Evolutionary conservation across 352 stramenopile species (phyloP), one percentile per base, ranked within the genome.

Genomic region (Phytophthora vignae): DNA sequence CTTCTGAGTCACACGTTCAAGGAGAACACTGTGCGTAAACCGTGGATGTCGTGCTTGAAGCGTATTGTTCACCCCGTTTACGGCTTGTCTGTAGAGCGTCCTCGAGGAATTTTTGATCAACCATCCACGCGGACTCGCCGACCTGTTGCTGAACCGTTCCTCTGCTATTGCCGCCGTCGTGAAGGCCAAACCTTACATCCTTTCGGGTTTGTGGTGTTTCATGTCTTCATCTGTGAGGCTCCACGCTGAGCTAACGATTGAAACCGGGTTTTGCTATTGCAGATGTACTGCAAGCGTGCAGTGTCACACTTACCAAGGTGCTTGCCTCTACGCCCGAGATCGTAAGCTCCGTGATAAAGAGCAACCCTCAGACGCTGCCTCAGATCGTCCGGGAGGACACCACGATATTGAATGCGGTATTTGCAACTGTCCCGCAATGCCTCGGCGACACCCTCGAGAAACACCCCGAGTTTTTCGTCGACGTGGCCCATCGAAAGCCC

Each of bases 81-180:
- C 21, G 21, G 21, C 21, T 17, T 42, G 36, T 17, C 27, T 60
- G 38, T 66, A 93, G 87, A 58, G 60, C 17, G 80, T 82, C 1
- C 67, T 91, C 15, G 87, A 93, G 61, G 87, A 95, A 60, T 93
- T 91, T 66, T 49, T 95, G 8, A 56, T 88, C 38, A 88, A 79
- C 33, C 85, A 92, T 52, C 84, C 84, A 14, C 84, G 84, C 6
- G 82, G 79, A 1, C 78, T 95, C 49, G 71, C 73, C 11, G 87
- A 93, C 50, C 54, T 92, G 6, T 55, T 93, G 11, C 63, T 85
- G 19, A 93, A 92, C 55, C 85, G 82, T 9, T 74, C 81, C 0
- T 57, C 82, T 14, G 64, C 81, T 2, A 76, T 95, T 52, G 74
- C 81, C 0, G 71, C 68, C 10, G 74, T 83, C 9, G 73, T 92